Conservation (phyloP, 208 protist genomes). For the Phytomonas francai region DNA sequence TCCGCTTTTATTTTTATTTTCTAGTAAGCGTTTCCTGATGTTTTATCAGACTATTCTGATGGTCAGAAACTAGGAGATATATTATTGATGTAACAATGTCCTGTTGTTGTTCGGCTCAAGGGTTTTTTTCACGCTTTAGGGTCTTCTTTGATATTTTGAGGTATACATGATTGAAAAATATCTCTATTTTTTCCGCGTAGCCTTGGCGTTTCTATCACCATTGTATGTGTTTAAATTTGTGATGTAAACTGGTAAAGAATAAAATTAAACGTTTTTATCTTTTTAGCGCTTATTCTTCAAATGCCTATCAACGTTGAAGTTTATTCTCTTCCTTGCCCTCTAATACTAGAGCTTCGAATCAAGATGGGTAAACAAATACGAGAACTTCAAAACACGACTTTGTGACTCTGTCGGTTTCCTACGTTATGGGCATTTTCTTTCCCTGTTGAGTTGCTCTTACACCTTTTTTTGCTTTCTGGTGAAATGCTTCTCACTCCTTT, state of each 20-base stretch:
- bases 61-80: background rate
- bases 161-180: background rate
- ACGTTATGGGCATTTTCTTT: background rate
- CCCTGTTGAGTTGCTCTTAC: background rate
- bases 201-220: constrained; percentile 2
- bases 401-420: background rate
- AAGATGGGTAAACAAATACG: background rate
- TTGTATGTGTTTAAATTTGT: constrained; percentile 10
- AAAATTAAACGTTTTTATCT: background rate
- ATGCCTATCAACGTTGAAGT: background rate
- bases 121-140: background rate
- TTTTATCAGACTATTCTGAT: background rate
- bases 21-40: background rate
- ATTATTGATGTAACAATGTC: constrained; percentile 6
- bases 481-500: background rate
- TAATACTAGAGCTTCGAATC: background rate
- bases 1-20: background rate
- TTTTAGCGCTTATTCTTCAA: constrained; percentile 4
- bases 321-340: constrained; percentile 1
- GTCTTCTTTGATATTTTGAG: background rate
- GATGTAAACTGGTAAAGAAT: background rate
- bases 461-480: constrained; percentile 8
- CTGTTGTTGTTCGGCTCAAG: background rate
- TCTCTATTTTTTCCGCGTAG: constrained; percentile 4
- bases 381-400: background rate